Evolutionary conservation across 352 stramenopile species (phyloP), one percentile per base, ranked within the genome.

Genomic region (Phytophthora sojae): DNA sequence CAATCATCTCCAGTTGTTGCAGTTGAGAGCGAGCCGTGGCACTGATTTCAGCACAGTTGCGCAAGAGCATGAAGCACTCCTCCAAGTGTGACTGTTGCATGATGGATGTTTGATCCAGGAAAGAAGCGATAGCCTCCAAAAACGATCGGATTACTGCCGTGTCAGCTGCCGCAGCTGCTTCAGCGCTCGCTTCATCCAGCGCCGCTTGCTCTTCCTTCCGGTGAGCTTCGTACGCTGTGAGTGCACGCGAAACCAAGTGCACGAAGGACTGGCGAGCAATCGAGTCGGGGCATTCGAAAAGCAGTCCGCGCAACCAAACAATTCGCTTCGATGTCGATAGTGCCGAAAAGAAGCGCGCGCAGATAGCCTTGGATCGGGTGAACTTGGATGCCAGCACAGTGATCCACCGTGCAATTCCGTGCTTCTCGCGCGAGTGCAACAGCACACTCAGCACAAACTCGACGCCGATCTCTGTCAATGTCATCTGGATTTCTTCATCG

Each of bases 391-490:
- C 77, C 5, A 96, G 74, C 19, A 95, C 80, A 9, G 79, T 88
- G 60, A 97, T 92, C 89, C 90, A 96, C 42, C 89, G 79, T 12
- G 82, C 84, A 58, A 97, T 88, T 8, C 88, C 90, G 60, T 97
- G 85, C 49, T 97, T 95, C 69, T 97, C 93, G 54, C 90, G 76
- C 14, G 82, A 96, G 52, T 97, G 93, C 25, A 98, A 63, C 62
- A 97, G 61, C 6, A 98, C 89, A 73, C 91, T 92, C 8, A 98
- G 65, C 29, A 98, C 82, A 67, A 97, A 97, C 57, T 93, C 85
- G 7, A 93, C 64, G 15, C 94, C 93, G 42, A 97, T 95, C 53
- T 91, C 78, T 14, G 90, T 87, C 12, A 96, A 71, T 6, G 82
- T 89, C 29, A 76, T 80, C 61, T 94, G 87, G 26, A 92, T 86